Evolutionary conservation across 1,139 yeast species (phyloP).

Genomic region (Yamadazyma blattariae): DNA sequence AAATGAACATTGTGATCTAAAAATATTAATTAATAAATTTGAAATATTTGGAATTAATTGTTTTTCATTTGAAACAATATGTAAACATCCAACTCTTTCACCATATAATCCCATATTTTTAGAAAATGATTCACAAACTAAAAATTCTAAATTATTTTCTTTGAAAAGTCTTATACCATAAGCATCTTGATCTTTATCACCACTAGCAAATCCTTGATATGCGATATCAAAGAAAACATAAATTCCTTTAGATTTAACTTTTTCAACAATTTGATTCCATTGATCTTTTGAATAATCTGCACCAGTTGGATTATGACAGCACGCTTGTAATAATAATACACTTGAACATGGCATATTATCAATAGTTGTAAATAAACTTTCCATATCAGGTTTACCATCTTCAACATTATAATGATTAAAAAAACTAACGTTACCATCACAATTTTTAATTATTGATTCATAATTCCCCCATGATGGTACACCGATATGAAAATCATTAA

Average conservation of each 20-base stretch:
- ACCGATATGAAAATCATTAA: conserved; percentile 32
- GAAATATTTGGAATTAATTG: conserved; percentile 19
- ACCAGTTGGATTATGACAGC: conserved; percentile 65
- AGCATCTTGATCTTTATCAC: conserved; percentile 30
- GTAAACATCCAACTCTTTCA: conserved; percentile 43
- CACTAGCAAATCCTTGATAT: conserved; percentile 87
- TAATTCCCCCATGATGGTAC: conserved; percentile 44
- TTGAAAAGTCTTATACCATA: conserved; percentile 27
- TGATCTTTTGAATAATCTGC: conserved; percentile 76
- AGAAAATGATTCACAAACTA: conserved; percentile 44
- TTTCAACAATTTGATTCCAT: conserved; percentile 70
- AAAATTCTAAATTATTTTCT: conserved; percentile 21
- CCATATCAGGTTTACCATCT: conserved; percentile 29
- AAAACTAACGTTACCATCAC: conserved; percentile 24
- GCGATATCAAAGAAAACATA: conserved; percentile 88
- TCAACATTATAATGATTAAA: conserved; percentile 34
- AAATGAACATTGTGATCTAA: conserved; percentile 41
- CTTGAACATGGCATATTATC: conserved; percentile 28
- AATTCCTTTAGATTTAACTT: conserved; percentile 52
- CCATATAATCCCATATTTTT: conserved; percentile 47
- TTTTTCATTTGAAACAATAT: conserved; percentile 30
- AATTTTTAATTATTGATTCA: conserved; percentile 31
- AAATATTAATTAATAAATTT: conserved; percentile 25
- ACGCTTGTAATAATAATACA: conserved; percentile 71
- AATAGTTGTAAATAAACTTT: conserved; percentile 24